A percentile compares a stretch with the other conserved stretches of the same genome.
phyloP scores from a whole-genome alignment of 345 rosid genomes.

The Heritiera fomes region DNA sequence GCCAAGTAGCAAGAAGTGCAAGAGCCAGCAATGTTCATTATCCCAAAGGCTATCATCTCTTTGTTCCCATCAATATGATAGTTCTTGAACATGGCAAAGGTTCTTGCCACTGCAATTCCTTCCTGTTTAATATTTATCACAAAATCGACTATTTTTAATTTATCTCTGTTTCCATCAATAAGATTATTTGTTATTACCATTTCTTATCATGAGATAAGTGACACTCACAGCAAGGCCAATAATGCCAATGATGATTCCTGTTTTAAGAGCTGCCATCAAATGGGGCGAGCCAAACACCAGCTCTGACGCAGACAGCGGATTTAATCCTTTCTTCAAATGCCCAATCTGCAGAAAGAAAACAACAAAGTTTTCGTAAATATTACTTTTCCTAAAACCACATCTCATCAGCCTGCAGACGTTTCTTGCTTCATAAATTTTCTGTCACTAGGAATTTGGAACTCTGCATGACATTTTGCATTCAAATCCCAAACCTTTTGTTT shows the following conservation, averaged over 20 bases:
- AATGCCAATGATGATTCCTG: constrained; percentile 81
- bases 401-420: not conserved
- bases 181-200: too few relatives aligned
- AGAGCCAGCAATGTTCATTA: constrained; percentile 93
- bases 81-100: constrained; percentile 86
- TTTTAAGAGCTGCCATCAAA: constrained; percentile 59
- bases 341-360: constrained; percentile 59
- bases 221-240: constrained; percentile 86
- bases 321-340: constrained; percentile 74
- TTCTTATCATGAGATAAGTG: not conserved
- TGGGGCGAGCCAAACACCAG: constrained; percentile 68
- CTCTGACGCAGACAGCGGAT: constrained; percentile 70
- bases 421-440: not conserved
- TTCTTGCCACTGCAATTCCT: constrained; percentile 94
- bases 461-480: not conserved
- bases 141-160: not conserved
- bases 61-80: constrained; percentile 95
- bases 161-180: not conserved
- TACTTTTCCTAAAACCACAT: not conserved
- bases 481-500: not conserved
- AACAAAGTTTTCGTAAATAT: not conserved
- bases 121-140: constrained; percentile 48
- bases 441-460: not conserved
- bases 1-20: constrained; percentile 92
- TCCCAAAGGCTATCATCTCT: constrained; percentile 93